Conservation (phyloP, 202 grass and related monocot genomes). For the Panicum virgatum region DNA sequence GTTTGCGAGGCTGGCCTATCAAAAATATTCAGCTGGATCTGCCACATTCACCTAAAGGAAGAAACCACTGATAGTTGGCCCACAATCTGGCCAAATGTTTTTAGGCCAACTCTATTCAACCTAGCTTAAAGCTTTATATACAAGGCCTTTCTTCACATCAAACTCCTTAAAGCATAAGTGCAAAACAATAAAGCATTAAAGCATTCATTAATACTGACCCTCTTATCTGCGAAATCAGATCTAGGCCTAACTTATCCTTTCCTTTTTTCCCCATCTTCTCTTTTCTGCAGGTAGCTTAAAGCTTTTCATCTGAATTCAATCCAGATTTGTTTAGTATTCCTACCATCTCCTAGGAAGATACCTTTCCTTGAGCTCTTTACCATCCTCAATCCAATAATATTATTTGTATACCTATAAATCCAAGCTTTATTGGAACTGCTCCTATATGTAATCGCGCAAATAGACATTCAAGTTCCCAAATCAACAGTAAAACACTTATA, state of each 20-base stretch:
- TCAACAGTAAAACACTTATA: neutral
- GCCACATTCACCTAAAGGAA: neutral
- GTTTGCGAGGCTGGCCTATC: neutral
- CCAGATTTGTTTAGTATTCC: neutral
- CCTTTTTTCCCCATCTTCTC: neutral
- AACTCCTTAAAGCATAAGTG: neutral
- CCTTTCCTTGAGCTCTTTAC: neutral
- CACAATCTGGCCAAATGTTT: neutral
- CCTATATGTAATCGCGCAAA: neutral
- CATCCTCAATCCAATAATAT: neutral
- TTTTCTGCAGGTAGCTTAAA: neutral
- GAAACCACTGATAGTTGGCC: neutral
- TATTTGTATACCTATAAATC: neutral
- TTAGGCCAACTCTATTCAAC: neutral
- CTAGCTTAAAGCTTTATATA: neutral
- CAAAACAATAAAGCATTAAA: constrained; percentile 1
- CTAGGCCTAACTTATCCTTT: neutral
- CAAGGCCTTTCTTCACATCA: neutral
- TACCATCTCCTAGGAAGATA: neutral
- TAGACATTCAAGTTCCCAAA: neutral
- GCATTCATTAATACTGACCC: neutral
- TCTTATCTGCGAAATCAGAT: neutral
- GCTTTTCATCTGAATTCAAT: neutral
- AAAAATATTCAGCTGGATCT: neutral
- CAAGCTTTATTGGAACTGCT: neutral